Evolutionary conservation across 176 grass and related monocot genomes (phyloP), one percentile per base, ranked within the genome.

Genomic region (Oryza glaberrima): DNA sequence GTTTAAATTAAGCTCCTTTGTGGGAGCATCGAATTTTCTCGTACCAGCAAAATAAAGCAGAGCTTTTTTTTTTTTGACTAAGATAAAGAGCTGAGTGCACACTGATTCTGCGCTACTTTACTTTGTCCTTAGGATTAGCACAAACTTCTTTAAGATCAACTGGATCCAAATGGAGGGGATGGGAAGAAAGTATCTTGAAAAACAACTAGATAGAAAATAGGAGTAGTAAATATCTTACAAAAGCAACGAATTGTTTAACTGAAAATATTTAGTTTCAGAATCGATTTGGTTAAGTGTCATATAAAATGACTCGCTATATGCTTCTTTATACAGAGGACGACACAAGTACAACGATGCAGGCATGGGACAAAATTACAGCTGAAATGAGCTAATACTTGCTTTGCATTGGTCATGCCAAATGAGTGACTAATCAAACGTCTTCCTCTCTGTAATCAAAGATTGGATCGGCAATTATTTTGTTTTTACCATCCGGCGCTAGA

Each of bases 21-120:
- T 52, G 46, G 17, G 70, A 70, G 75, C 48, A 76, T 80, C 84
- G 80, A 76, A 80, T 76, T 83, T 83, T 15, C 30, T 43, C 15
- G 48, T 86, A 19, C 75, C 6, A 74, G 10, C 26, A 56, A 44
- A 64, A 23, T 63, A 23, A 61, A 64, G 49, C 40, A 20, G 9
- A 83, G 43, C 20, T 30, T 7, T 44, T 26, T 5, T 26, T 5
- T 63, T 63, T 48, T 65, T 52, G 58, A 72, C 67, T 32, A 19
- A 43, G 10, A 14, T 38, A 51, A 60, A 75, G 43, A 26, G 38
- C 1, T 26, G 19, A 22, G 8, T 7, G 8, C 3, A 11, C 1
- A 45, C 15, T 56, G 36, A 82, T 46, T 73, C 68, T 45, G 20
- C 11, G 9, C 2, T 81, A 56, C 3, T 52, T 51, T 78, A 25